These are phyloP conservation scores for Lenzites betulinus DNA, from an alignment of 768 basidiomycete genomes.

Conservation along the genomic window DNA sequence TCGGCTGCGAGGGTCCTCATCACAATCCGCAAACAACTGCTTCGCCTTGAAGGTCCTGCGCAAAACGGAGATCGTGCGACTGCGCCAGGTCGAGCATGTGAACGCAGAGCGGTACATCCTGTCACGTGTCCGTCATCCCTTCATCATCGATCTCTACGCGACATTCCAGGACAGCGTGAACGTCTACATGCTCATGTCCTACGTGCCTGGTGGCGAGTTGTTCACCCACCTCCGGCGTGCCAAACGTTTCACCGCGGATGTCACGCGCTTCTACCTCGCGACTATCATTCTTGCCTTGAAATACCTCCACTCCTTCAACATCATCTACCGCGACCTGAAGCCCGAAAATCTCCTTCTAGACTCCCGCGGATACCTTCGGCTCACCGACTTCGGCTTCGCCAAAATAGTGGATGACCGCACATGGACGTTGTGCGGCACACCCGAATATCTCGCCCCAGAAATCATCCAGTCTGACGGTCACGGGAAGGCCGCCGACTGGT, in stretches of 20 bases:
- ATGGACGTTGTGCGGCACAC: slow-evolving; percentile 95
- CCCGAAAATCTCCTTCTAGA: slow-evolving; percentile 98
- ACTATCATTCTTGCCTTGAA: slow-evolving; percentile 94
- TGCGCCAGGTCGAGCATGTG: slow-evolving; percentile 97
- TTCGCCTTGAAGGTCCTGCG: slow-evolving; percentile 91
- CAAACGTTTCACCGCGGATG: slow-evolving; percentile 93
- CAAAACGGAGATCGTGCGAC: slow-evolving; percentile 81
- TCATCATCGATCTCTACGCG: slow-evolving; percentile 94
- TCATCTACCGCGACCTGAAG: slow-evolving; percentile 98
- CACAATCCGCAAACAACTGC: slow-evolving; percentile 52
- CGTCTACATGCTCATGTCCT: slow-evolving; percentile 97
- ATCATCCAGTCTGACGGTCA: slow-evolving; percentile 98
- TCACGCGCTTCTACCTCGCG: slow-evolving; percentile 96
- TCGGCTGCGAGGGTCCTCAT: slow-evolving; percentile 57
- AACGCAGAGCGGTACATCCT: slow-evolving; percentile 96
- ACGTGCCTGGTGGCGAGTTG: slow-evolving; percentile 95
- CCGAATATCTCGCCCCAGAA: slow-evolving; percentile 97
- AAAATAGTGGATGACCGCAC: slow-evolving; percentile 98
- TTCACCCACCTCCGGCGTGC: slow-evolving; percentile 96
- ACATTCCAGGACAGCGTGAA: slow-evolving; percentile 96
- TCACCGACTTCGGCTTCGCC: slow-evolving; percentile 98
- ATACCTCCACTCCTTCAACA: slow-evolving; percentile 94
- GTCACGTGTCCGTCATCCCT: slow-evolving; percentile 88
- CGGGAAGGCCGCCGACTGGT: slow-evolving; percentile 98
- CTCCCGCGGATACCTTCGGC: slow-evolving; percentile 87